Evolutionary conservation across 108 stramenopile genomes (phyloP), one percentile per base, ranked within the genome.

Genomic region (Fistulifera solaris): DNA sequence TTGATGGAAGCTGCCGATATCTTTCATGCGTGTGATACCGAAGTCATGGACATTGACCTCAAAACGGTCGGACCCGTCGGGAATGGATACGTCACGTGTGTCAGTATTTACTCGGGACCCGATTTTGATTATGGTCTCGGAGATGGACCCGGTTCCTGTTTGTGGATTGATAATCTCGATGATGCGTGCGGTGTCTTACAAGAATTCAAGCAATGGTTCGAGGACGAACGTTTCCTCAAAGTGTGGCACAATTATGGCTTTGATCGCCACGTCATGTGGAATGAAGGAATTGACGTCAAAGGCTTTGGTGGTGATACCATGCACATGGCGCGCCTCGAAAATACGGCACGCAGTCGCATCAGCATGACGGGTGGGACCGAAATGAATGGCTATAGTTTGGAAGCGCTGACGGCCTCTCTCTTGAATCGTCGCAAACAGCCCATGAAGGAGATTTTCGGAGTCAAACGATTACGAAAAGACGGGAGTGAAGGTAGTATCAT

Each of bases 181-280:
- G 91, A 91, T 54, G 71, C 82, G 15, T 64, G 57, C 38, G 94
- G 90, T 1, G 52, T 96, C 23, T 65, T 99, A 49, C 67, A 96
- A 51, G 83, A 83, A 38, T 95, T 99, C 62, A 76, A 78, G 46
- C 56, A 58, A 13, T 96, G 83, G 74, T 83, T 99, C 39, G 94
- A 93, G 56, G 69, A 82, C 66, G 48, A 59, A 14, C 41, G 41
- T 1, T 61, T 72, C 40, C 58, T 86, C 35, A 98, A 96, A 72
- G 85, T 95, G 6, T 99, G 95, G 95, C 98, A 99, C 72, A 98
- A 99, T 70, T 96, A 95, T 60, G 95, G 95, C 1, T 99, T 99
- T 62, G 98, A 99, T 88, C 71, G 96, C 22, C 98, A 99, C 67
- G 96, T 99, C 14, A 67, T 99, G 67, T 92, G 69, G 77, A 99